Conservation (phyloP, 2,329 filamentous ascomycete genomes). For the Lachnellula occidentalis region DNA sequence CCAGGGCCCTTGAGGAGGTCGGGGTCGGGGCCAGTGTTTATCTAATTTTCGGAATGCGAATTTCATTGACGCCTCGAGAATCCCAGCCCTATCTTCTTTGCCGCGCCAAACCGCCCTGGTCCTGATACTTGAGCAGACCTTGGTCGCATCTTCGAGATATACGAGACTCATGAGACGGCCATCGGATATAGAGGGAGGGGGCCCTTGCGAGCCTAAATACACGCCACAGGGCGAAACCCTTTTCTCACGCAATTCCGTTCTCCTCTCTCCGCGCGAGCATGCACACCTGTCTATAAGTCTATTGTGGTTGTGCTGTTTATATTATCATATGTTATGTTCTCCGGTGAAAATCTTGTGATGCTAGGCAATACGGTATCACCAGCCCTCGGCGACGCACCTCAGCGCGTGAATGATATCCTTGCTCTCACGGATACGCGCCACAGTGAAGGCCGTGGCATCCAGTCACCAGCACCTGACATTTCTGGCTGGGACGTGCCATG, state of each 20-base stretch:
- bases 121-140: not conserved
- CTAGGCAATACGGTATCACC: too few relatives aligned
- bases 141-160: not conserved
- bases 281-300: too few relatives aligned
- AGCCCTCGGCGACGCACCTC: not conserved
- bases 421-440: not conserved
- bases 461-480: not conserved
- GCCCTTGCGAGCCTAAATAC: not conserved
- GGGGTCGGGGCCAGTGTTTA: not conserved
- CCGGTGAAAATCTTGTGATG: too few relatives aligned
- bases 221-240: not conserved
- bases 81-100: not conserved
- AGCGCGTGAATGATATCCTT: constrained; percentile 1
- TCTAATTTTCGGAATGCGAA: not conserved
- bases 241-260: not conserved
- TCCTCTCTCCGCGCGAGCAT: not conserved
- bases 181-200: not conserved
- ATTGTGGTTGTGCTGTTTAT: too few relatives aligned
- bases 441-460: not conserved
- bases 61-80: not conserved
- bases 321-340: too few relatives aligned
- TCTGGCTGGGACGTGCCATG: constrained; percentile 6
- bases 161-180: not conserved
- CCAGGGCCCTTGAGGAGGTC: not conserved
- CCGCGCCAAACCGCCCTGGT: not conserved